These are phyloP conservation scores for Phaeotremella fagi DNA, from an alignment of 768 basidiomycete species.

Conservation along the genomic window DNA sequence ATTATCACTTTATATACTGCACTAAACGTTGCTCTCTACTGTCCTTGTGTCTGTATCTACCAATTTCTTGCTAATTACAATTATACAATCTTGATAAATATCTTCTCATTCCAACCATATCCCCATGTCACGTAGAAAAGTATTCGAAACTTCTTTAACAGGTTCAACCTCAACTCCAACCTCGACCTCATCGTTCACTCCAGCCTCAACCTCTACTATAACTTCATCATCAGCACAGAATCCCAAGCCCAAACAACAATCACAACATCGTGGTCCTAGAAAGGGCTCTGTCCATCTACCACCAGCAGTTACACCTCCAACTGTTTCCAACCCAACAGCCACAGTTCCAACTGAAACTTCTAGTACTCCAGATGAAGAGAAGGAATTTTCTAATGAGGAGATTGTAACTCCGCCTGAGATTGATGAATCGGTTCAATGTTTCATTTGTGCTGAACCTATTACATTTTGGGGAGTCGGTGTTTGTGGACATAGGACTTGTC, in stretches of 20 bases:
- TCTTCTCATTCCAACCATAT: not conserved
- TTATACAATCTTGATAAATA: no score
- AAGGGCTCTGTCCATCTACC: not conserved
- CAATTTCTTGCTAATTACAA: no score
- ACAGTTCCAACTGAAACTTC: constrained; percentile 21
- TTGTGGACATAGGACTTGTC: constrained; percentile 93
- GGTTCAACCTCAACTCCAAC: not conserved
- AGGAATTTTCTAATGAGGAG: not conserved
- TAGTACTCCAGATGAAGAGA: constrained; percentile 10
- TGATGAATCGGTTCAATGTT: constrained; percentile 55
- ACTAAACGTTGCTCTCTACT: no score
- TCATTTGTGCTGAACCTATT: constrained; percentile 91
- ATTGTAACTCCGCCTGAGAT: constrained; percentile 19
- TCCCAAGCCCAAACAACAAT: no score
- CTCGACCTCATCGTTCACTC: constrained; percentile 6
- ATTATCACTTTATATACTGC: no score
- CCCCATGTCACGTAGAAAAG: constrained; percentile 22
- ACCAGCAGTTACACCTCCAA: constrained; percentile 12
- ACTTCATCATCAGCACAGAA: no score
- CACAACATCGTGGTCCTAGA: no score
- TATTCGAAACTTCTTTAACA: constrained; percentile 17
- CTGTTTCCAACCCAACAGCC: constrained; percentile 12
- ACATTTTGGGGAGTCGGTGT: constrained; percentile 82
- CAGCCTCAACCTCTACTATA: no score
- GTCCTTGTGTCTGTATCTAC: no score